phyloP scores from a whole-genome alignment of 371 early-diverging fungal genomes.

The Mortierella sp. region DNA sequence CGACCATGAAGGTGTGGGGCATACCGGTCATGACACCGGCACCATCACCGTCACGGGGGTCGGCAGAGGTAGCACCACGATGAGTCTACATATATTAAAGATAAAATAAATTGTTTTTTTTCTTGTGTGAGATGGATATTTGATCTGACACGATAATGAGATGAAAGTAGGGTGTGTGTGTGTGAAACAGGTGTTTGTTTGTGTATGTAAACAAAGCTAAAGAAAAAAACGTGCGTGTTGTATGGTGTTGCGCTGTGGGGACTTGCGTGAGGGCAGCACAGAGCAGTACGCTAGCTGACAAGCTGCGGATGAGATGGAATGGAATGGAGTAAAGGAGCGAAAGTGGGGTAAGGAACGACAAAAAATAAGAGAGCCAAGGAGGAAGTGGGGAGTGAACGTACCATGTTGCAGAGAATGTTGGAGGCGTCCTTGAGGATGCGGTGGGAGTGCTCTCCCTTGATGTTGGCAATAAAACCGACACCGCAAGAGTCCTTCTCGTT shows the following conservation, averaged over 20 bases:
- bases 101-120: not conserved
- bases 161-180: not conserved
- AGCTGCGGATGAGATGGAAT: not conserved
- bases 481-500: slow-evolving; percentile 97
- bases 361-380: slow-evolving; percentile 2
- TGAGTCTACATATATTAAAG: slow-evolving; percentile 71
- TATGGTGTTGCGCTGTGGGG: slow-evolving; percentile 7
- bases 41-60: slow-evolving; percentile 90
- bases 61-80: slow-evolving; percentile 93
- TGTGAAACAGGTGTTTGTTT: slow-evolving; percentile 20
- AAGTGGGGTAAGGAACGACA: not conserved
- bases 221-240: not conserved
- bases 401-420: slow-evolving; percentile 94
- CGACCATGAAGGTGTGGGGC: slow-evolving; percentile 89
- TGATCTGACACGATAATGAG: slow-evolving; percentile 1
- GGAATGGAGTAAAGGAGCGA: not conserved
- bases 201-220: not conserved
- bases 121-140: not conserved
- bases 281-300: not conserved
- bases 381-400: slow-evolving; percentile 20
- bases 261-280: not conserved
- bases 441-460: slow-evolving; percentile 90
- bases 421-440: slow-evolving; percentile 90
- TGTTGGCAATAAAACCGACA: slow-evolving; percentile 96
- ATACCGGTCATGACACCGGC: slow-evolving; percentile 95